Evolutionary conservation across 73 alveolate genomes (phyloP).

Genomic region (Urostyla sp.): DNA sequence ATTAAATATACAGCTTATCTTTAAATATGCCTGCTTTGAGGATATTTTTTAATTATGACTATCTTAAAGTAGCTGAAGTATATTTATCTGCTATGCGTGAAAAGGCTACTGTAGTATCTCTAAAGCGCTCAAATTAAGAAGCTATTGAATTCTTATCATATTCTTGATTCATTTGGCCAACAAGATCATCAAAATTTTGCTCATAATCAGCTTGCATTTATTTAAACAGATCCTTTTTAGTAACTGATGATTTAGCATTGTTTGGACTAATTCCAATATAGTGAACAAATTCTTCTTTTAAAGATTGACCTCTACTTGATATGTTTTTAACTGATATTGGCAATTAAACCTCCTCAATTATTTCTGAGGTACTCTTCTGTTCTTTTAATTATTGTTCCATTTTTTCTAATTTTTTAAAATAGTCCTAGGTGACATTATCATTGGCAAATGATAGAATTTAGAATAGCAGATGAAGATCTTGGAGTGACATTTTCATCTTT

Average conservation of each 20-base stretch:
- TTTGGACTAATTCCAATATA: not conserved
- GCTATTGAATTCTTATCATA: slow-evolving; percentile 14
- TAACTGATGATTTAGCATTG: not conserved
- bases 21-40: not conserved
- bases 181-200: not conserved
- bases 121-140: not conserved
- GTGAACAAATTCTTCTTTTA: slow-evolving; percentile 21
- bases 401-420: slow-evolving; percentile 33
- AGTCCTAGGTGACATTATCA: slow-evolving; percentile 26
- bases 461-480: slow-evolving; percentile 38
- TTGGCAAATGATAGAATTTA: slow-evolving; percentile 34
- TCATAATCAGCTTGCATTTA: not conserved
- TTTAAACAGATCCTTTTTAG: not conserved
- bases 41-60: no score
- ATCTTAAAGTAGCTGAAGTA: slow-evolving; percentile 3
- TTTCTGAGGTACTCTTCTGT: not conserved
- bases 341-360: not conserved
- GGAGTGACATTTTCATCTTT: slow-evolving; percentile 22
- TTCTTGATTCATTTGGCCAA: not conserved
- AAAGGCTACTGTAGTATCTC: slow-evolving; percentile 26
- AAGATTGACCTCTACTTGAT: not conserved
- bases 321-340: not conserved
- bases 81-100: slow-evolving; percentile 27
- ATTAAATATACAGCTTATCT: not conserved
- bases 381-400: not conserved